These are phyloP conservation scores for Boletus edulis DNA, from an alignment of 768 basidiomycete genomes.

Conservation along the genomic window DNA sequence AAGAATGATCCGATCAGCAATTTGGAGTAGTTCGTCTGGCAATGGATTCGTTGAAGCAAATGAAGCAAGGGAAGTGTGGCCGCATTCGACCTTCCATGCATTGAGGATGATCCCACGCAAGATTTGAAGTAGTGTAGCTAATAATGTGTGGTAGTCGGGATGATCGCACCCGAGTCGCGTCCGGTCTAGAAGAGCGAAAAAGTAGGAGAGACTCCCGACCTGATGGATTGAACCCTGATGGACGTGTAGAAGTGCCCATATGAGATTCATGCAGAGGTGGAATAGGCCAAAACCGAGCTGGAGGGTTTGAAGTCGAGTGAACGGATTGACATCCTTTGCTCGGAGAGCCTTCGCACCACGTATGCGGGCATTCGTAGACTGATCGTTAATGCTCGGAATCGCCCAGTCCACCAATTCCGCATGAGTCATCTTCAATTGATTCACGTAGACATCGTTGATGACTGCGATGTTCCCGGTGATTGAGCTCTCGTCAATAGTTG, in stretches of 20 bases:
- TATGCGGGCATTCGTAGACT: background rate
- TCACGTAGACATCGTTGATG: background rate
- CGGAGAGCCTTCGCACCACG: background rate
- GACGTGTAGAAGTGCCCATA: background rate
- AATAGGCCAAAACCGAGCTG: constrained; percentile 1
- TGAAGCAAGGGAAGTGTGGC: too few species aligned
- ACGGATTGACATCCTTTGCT: background rate
- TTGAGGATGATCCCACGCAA: too few species aligned
- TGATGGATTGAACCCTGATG: background rate
- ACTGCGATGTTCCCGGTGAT: background rate
- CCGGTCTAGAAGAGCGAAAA: background rate
- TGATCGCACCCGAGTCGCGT: background rate
- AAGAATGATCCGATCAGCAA: background rate
- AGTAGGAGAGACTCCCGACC: background rate
- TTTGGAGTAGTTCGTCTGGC: background rate
- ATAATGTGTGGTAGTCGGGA: too few species aligned
- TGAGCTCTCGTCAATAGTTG: background rate
- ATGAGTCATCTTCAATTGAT: background rate
- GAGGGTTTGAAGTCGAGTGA: background rate
- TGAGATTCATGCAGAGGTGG: background rate
- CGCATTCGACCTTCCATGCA: too few species aligned
- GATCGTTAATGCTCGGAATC: background rate
- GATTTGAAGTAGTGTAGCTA: too few species aligned
- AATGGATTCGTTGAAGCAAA: too few species aligned
- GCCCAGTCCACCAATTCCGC: background rate